Evolutionary conservation across 805 yeast species (phyloP).

Genomic region (Monosporozyma unispora): DNA sequence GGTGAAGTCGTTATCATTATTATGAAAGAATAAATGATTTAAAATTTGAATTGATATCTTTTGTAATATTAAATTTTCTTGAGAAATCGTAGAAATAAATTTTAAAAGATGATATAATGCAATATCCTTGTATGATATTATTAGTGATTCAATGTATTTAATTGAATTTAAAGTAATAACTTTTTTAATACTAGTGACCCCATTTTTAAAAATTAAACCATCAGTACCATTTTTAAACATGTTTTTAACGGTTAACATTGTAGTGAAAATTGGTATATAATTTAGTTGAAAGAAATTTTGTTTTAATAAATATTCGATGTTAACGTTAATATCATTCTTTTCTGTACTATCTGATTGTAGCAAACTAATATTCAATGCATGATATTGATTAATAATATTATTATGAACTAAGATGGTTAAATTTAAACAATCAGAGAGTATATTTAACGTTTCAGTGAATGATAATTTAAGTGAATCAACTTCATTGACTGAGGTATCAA

Average conservation of each 20-base stretch:
- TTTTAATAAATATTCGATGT: conserved; percentile 15
- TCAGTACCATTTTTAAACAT: not conserved
- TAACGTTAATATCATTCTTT: conserved; percentile 2
- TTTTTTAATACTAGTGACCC: not conserved
- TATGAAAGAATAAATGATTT: conserved; percentile 26
- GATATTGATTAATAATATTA: conserved; percentile 14
- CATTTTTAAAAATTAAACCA: not conserved
- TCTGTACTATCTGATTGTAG: not conserved
- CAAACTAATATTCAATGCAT: conserved; percentile 9
- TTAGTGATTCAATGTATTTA: conserved; percentile 28
- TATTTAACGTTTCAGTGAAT: conserved; percentile 4
- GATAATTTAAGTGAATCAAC: conserved; percentile 5
- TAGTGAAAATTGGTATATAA: conserved; percentile 16
- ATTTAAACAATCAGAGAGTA: conserved; percentile 14
- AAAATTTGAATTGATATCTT: conserved; percentile 23
- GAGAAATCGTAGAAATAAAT: conserved; percentile 28
- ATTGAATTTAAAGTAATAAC: conserved; percentile 12
- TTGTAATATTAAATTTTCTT: conserved; percentile 31
- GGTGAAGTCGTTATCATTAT: conserved; percentile 8
- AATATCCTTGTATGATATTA: conserved; percentile 31
- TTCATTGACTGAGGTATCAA: conserved; percentile 8
- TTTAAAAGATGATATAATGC: conserved; percentile 31
- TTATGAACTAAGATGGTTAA: conserved; percentile 10
- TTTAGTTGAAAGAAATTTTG: conserved; percentile 17
- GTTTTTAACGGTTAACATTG: conserved; percentile 5